Evolutionary conservation across 2,329 filamentous ascomycete species (phyloP).

Genomic region (Raffaelea ambrosiae): DNA sequence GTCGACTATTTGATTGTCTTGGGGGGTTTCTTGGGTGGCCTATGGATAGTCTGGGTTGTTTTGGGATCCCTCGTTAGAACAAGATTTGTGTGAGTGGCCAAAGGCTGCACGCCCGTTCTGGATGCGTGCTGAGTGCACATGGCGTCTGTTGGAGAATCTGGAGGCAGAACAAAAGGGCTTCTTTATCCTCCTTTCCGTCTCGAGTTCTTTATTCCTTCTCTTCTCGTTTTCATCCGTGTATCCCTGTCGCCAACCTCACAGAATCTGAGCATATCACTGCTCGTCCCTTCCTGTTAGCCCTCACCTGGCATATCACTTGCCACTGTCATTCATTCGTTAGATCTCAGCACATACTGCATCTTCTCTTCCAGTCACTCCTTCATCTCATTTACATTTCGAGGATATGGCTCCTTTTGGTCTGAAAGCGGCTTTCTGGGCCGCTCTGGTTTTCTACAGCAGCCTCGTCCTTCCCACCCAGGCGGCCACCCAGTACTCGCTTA

Average conservation of each 20-base stretch:
- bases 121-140: no score
- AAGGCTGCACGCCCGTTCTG: no score
- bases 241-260: no score
- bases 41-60: no score
- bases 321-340: neutral
- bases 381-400: conserved; percentile 1
- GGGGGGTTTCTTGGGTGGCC: no score
- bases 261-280: conserved; percentile 9
- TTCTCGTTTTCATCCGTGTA: neutral
- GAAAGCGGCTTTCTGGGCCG: conserved; percentile 19
- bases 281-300: conserved; percentile 11
- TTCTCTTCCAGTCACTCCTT: conserved; percentile 1
- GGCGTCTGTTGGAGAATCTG: no score
- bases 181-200: no score
- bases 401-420: conserved; percentile 11
- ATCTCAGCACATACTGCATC: no score
- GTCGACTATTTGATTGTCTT: no score
- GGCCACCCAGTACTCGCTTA: conserved; percentile 26
- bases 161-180: no score
- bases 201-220: neutral
- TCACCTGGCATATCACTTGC: neutral
- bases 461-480: neutral
- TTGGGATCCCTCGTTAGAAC: no score
- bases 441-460: conserved; percentile 13
- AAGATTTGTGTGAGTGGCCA: no score